These are phyloP conservation scores for Kwoniella dendrophila DNA, from an alignment of 768 basidiomycete genomes.

Conservation along the genomic window DNA sequence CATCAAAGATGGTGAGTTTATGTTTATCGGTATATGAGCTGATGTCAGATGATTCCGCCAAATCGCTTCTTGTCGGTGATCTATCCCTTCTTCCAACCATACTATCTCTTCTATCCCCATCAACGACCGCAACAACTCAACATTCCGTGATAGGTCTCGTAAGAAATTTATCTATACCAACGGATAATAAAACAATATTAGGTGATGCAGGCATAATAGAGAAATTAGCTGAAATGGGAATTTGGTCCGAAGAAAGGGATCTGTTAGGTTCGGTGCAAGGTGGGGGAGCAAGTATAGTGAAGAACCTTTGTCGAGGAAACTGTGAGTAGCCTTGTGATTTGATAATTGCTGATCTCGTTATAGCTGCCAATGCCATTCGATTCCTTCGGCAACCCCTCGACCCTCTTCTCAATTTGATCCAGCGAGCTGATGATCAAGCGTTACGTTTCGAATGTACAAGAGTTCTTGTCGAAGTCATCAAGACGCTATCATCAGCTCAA, in stretches of 20 bases:
- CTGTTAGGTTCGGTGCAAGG: constrained; percentile 85
- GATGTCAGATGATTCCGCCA: constrained; percentile 21
- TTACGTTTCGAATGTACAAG: constrained; percentile 88
- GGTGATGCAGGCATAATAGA: constrained; percentile 68
- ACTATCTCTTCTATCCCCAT: constrained; percentile 13
- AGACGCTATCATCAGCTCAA: constrained; percentile 61
- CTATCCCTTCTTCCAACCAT: constrained; percentile 2
- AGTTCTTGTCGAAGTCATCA: constrained; percentile 78
- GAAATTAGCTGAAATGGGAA: constrained; percentile 64
- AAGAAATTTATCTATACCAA: constrained; percentile 71
- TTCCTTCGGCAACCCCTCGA: constrained; percentile 62
- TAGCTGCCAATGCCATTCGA: constrained; percentile 46
- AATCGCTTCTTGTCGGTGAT: neutral
- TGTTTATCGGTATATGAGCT: neutral
- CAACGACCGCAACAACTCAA: constrained; percentile 63
- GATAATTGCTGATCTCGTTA: neutral
- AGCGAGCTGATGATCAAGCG: constrained; percentile 76
- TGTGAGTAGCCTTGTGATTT: constrained; percentile 58
- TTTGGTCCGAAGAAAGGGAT: constrained; percentile 74
- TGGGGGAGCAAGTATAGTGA: constrained; percentile 81
- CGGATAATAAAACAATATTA: constrained; percentile 65
- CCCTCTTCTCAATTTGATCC: constrained; percentile 72
- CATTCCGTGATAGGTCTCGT: constrained; percentile 85
- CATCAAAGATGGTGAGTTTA: constrained; percentile 36
- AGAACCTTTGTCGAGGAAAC: constrained; percentile 79